Percentiles rank a stretch among this genome's conserved stretches.
phyloP scores from a whole-genome alignment of 2,329 filamentous ascomycete species.

The Alternaria brassicae region DNA sequence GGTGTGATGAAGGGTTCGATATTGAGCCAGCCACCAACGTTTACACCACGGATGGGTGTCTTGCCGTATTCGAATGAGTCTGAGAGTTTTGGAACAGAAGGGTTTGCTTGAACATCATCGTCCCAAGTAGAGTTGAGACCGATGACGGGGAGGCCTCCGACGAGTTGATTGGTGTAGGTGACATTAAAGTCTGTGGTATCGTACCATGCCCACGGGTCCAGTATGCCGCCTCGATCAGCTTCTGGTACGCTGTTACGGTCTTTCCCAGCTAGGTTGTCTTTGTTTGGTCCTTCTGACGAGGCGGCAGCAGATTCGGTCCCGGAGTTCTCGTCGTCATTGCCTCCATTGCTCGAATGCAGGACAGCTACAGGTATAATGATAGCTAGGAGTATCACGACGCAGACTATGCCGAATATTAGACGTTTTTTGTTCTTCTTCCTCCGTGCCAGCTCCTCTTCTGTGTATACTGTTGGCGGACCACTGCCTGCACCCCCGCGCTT shows the following conservation, averaged over 20 bases:
- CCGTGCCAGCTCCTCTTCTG: conserved; percentile 50
- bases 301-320: conserved; percentile 25
- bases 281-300: conserved; percentile 45
- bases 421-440: conserved; percentile 58
- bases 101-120: conserved; percentile 79
- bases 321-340: conserved; percentile 38
- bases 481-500: conserved; percentile 54
- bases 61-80: conserved; percentile 80
- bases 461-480: conserved; percentile 41
- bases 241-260: conserved; percentile 55
- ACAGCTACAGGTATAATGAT: conserved; percentile 59
- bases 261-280: conserved; percentile 55
- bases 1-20: conserved; percentile 96
- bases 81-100: conserved; percentile 78
- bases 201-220: conserved; percentile 92
- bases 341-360: conserved; percentile 53
- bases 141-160: conserved; percentile 90
- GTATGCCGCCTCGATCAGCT: conserved; percentile 73
- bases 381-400: conserved; percentile 52
- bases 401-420: conserved; percentile 54
- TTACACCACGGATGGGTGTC: conserved; percentile 85
- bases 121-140: conserved; percentile 87
- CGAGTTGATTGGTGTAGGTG: conserved; percentile 84
- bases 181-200: conserved; percentile 91
- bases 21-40: conserved; percentile 91